phyloP scores from a whole-genome alignment of 192 early-diverging fungal genomes.

The Podila verticillata region DNA sequence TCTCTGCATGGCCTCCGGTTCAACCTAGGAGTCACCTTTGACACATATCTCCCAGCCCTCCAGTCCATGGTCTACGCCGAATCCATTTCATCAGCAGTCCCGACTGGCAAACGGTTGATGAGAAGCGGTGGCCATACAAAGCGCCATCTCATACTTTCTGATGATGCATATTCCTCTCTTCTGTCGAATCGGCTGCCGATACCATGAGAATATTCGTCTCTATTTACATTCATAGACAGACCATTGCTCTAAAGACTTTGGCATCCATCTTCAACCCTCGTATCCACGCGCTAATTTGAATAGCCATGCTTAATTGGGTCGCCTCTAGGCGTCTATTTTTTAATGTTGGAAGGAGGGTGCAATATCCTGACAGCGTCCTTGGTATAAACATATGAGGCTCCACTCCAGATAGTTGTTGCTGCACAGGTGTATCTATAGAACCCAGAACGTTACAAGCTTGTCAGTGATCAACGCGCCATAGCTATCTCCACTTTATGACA shows the following conservation, averaged over 20 bases:
- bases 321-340: neutral
- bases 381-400: slow-evolving; percentile 75
- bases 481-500: neutral
- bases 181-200: slow-evolving; percentile 15
- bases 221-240: neutral
- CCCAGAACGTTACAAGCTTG: neutral
- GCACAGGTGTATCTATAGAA: slow-evolving; percentile 69
- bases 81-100: slow-evolving; percentile 19
- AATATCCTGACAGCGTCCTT: slow-evolving; percentile 80
- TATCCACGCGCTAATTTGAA: too few species aligned
- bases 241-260: too few species aligned
- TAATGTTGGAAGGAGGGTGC: slow-evolving; percentile 34
- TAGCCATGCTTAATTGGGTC: too few species aligned
- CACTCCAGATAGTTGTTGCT: slow-evolving; percentile 84
- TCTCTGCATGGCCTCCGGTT: slow-evolving; percentile 31
- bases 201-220: neutral
- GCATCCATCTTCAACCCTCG: too few species aligned
- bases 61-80: slow-evolving; percentile 35
- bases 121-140: slow-evolving; percentile 40
- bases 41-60: slow-evolving; percentile 18
- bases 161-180: slow-evolving; percentile 14
- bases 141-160: slow-evolving; percentile 39
- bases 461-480: slow-evolving; percentile 4
- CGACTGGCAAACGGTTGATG: slow-evolving; percentile 36
- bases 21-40: slow-evolving; percentile 18